Conservation (phyloP, 2,329 filamentous ascomycete genomes). For the Colletotrichum sp. region DNA sequence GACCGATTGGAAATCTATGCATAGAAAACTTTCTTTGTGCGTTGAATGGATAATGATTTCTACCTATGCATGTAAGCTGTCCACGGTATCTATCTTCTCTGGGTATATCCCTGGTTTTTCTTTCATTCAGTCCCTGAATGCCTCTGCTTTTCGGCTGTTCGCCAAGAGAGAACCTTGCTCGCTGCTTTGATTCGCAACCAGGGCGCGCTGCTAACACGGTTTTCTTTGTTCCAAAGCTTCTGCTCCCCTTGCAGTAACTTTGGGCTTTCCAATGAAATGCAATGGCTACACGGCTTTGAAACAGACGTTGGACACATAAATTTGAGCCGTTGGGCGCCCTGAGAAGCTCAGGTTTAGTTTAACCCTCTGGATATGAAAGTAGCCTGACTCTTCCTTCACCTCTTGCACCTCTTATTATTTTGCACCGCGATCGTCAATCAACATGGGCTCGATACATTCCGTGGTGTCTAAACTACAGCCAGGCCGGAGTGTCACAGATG, state of each 20-base stretch:
- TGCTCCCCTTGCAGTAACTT: neutral
- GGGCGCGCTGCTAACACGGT: rapidly evolving
- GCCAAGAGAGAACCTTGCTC: neutral
- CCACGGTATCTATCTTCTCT: neutral
- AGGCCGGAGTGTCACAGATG: rapidly evolving
- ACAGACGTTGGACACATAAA: neutral
- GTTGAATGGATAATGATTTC: neutral
- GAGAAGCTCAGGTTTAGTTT: rapidly evolving
- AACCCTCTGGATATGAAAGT: neutral
- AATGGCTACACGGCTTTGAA: neutral
- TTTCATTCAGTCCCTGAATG: neutral
- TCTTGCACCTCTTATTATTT: neutral
- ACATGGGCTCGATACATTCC: neutral
- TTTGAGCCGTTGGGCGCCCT: rapidly evolving
- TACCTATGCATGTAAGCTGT: too few species aligned
- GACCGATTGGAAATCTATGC: too few species aligned
- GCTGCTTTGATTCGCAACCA: neutral
- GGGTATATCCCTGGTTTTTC: too few species aligned
- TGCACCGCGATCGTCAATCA: neutral
- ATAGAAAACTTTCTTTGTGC: neutral
- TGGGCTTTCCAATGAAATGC: neutral
- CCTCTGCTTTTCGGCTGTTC: neutral
- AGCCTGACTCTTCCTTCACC: neutral
- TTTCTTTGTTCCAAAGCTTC: neutral
- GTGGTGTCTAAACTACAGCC: rapidly evolving